Evolutionary conservation across 495 filamentous ascomycete species (phyloP).

Genomic region (Penicillium atrosanguineum): DNA sequence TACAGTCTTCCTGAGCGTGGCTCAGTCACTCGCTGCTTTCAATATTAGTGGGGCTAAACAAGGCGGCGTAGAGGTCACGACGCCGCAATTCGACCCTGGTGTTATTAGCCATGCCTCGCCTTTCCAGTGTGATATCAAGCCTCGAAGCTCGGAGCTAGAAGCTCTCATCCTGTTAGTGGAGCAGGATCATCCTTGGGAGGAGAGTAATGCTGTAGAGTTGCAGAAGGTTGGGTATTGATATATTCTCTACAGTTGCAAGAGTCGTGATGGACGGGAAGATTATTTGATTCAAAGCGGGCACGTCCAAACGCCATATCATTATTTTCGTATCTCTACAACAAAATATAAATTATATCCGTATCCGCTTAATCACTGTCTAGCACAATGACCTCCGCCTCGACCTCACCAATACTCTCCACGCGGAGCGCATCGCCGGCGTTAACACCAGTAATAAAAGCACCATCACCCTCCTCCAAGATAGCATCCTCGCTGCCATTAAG

Average conservation of each 20-base stretch:
- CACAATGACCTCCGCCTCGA: conserved; percentile 64
- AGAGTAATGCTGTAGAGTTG: conserved; percentile 19
- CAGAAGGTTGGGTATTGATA: neutral
- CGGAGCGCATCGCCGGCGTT: conserved; percentile 57
- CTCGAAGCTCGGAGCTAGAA: conserved; percentile 29
- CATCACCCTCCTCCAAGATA: conserved; percentile 68
- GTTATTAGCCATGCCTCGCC: conserved; percentile 40
- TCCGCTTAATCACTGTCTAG: conserved; percentile 48
- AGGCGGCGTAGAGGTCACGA: conserved; percentile 26
- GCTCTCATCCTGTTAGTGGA: conserved; percentile 36
- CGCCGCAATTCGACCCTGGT: conserved; percentile 30
- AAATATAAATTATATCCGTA: neutral
- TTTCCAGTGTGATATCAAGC: conserved; percentile 29
- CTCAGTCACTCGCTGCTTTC: conserved; percentile 38
- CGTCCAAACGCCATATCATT: neutral
- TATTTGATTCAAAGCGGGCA: neutral
- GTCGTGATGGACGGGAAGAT: neutral
- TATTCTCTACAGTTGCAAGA: neutral
- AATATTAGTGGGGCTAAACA: conserved; percentile 32
- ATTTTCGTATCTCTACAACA: neutral
- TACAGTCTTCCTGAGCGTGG: conserved; percentile 32
- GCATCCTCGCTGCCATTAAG: conserved; percentile 60
- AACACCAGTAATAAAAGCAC: conserved; percentile 60
- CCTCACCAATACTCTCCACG: conserved; percentile 64
- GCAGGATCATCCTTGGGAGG: conserved; percentile 42